phyloP scores from a whole-genome alignment of 108 stramenopile species.

The Cyclotella sp. region DNA sequence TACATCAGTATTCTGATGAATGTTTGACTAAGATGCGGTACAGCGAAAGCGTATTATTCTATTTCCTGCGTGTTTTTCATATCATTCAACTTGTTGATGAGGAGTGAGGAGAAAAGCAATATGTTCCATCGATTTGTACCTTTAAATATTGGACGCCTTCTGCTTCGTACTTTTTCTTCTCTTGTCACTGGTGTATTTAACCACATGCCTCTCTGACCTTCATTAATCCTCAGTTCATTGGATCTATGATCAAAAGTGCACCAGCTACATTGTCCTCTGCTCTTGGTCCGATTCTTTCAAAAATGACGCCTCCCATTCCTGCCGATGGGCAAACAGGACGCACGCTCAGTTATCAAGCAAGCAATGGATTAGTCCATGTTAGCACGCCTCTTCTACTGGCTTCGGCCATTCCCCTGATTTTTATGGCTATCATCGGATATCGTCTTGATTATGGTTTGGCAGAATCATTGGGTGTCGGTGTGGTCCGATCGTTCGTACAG shows the following conservation, averaged over 20 bases:
- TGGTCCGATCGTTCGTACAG: constrained; percentile 68
- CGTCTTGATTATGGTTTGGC: constrained; percentile 33
- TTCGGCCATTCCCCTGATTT: constrained; percentile 39
- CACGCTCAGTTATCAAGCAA: background rate
- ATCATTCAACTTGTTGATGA: too few relatives aligned
- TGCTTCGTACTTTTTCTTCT: too few relatives aligned
- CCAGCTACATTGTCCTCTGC: background rate
- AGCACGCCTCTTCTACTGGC: constrained; percentile 34
- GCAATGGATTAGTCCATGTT: constrained; percentile 39
- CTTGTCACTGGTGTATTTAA: too few relatives aligned
- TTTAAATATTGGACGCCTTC: too few relatives aligned
- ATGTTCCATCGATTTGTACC: too few relatives aligned
- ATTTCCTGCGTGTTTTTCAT: too few relatives aligned
- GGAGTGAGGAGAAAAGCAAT: too few relatives aligned
- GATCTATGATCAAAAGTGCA: background rate
- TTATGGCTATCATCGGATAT: constrained; percentile 33
- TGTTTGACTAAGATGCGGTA: too few relatives aligned
- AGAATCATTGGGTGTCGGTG: constrained; percentile 33
- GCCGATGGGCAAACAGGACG: background rate
- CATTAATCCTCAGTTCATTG: background rate
- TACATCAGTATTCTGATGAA: too few relatives aligned
- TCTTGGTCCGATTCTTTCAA: too few relatives aligned
- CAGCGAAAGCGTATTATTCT: too few relatives aligned
- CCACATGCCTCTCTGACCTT: background rate
- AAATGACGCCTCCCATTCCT: background rate